Conservation (phyloP, 345 rosid genomes). For the Acer campestre region DNA sequence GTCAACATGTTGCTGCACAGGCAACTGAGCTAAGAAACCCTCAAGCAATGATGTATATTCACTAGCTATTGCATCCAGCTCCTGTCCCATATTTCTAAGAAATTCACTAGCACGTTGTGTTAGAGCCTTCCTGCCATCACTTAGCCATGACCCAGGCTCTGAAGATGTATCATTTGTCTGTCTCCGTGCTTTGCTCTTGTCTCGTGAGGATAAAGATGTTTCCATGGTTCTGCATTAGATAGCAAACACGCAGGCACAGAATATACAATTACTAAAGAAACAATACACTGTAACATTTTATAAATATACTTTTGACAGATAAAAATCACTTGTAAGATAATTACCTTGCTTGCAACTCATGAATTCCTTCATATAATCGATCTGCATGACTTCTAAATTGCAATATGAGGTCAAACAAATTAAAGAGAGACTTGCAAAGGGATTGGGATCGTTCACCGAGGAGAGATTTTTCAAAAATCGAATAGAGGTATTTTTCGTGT, state of each 20-base stretch:
- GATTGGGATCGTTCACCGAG: slow-evolving; percentile 87
- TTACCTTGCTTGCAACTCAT: slow-evolving; percentile 88
- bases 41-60: slow-evolving; percentile 75
- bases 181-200: slow-evolving; percentile 42
- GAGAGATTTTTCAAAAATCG: slow-evolving; percentile 87
- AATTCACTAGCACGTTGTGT: slow-evolving; percentile 91
- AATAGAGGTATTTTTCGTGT: slow-evolving; percentile 87
- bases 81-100: slow-evolving; percentile 77
- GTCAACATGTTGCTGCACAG: slow-evolving; percentile 87
- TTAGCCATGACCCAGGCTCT: slow-evolving; percentile 67
- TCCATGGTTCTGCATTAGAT: slow-evolving; percentile 53
- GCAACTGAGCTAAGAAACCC: slow-evolving; percentile 83
- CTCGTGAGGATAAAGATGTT: slow-evolving; percentile 53
- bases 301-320: neutral
- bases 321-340: slow-evolving; percentile 2
- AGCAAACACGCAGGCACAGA: neutral
- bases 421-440: slow-evolving; percentile 76
- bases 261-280: neutral
- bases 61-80: slow-evolving; percentile 67
- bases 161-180: slow-evolving; percentile 38
- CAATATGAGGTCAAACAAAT: slow-evolving; percentile 86
- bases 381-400: slow-evolving; percentile 88
- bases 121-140: slow-evolving; percentile 83
- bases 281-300: neutral
- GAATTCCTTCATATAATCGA: slow-evolving; percentile 84